phyloP scores from a whole-genome alignment of 106 monocot genomes.

The Posidonia australis region DNA sequence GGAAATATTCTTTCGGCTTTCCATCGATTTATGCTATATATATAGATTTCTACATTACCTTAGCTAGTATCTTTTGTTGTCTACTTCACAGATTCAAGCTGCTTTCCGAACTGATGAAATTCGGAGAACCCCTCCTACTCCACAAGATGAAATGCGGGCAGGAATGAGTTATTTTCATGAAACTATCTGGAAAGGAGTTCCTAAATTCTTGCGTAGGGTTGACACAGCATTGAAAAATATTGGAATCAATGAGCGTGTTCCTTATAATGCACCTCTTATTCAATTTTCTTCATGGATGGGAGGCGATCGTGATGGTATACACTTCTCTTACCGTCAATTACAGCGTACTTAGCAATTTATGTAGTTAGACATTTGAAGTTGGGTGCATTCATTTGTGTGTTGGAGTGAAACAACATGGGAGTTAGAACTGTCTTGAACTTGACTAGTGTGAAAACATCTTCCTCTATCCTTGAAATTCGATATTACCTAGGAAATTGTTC shows the following conservation, averaged over 20 bases:
- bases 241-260: slow-evolving; percentile 83
- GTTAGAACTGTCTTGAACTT: no score
- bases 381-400: no score
- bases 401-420: no score
- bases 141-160: slow-evolving; percentile 97
- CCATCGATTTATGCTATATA: no score
- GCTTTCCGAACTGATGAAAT: slow-evolving; percentile 99
- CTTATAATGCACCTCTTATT: slow-evolving; percentile 94
- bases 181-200: slow-evolving; percentile 98
- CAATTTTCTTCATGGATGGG: slow-evolving; percentile 99
- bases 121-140: slow-evolving; percentile 81
- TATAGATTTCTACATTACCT: no score
- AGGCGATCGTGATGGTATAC: slow-evolving; percentile 89
- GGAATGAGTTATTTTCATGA: slow-evolving; percentile 99
- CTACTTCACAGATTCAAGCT: slow-evolving; percentile 68
- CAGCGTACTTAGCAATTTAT: no score
- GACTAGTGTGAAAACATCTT: no score
- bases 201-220: slow-evolving; percentile 83
- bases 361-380: not conserved
- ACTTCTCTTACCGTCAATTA: not conserved
- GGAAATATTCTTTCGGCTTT: no score
- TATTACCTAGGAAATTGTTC: no score
- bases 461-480: no score
- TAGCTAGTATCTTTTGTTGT: no score
- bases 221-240: slow-evolving; percentile 94